Conservation (phyloP, 176 grass and related monocot species). For the Ananas comosus region DNA sequence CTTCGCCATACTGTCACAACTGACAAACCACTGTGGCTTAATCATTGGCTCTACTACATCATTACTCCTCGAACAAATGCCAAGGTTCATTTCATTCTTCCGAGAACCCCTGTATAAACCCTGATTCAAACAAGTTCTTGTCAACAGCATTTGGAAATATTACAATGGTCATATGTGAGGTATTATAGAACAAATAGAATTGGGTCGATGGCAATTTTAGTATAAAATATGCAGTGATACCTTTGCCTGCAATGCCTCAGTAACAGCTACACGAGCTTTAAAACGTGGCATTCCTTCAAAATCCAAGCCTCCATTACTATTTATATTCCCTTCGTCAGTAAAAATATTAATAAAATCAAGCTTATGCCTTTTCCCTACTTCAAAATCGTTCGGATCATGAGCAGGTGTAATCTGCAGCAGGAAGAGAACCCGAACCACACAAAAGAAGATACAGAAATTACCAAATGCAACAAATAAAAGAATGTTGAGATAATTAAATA, state of each 20-base stretch:
- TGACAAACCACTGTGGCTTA: slow-evolving; percentile 89
- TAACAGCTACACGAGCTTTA: slow-evolving; percentile 48
- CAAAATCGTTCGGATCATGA: slow-evolving; percentile 92
- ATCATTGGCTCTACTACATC: slow-evolving; percentile 85
- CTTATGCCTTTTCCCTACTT: slow-evolving; percentile 83
- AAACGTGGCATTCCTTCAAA: slow-evolving; percentile 89
- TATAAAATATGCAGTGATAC: slow-evolving; percentile 21
- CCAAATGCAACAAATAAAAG: neutral
- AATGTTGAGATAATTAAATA: neutral
- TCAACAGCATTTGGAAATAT: slow-evolving; percentile 9
- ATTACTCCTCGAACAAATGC: slow-evolving; percentile 75
- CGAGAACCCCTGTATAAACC: slow-evolving; percentile 64
- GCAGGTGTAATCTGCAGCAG: slow-evolving; percentile 72
- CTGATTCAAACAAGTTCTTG: slow-evolving; percentile 35
- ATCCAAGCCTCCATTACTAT: slow-evolving; percentile 53
- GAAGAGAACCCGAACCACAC: slow-evolving; percentile 11
- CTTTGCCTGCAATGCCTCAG: slow-evolving; percentile 56
- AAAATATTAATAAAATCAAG: slow-evolving; percentile 86
- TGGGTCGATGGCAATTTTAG: neutral
- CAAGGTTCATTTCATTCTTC: slow-evolving; percentile 95
- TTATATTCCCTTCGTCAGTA: slow-evolving; percentile 84
- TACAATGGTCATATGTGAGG: neutral
- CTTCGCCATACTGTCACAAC: slow-evolving; percentile 73
- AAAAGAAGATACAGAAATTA: neutral
- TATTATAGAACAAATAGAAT: neutral